phyloP scores from a whole-genome alignment of 306 rosid species.

The Corylus heterophylla region DNA sequence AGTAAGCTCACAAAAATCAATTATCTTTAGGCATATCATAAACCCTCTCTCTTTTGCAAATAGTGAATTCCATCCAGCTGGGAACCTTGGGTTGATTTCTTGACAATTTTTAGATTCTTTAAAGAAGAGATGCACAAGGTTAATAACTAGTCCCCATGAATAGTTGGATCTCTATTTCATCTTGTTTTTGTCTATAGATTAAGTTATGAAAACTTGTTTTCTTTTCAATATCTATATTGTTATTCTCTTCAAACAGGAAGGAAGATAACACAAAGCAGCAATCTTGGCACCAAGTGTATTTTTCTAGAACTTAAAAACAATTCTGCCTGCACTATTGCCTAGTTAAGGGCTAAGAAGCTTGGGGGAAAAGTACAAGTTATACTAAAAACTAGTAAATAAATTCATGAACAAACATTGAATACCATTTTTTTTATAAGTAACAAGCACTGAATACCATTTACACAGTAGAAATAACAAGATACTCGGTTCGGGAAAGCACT shows the following conservation, averaged over 20 bases:
- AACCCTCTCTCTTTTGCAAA: neutral
- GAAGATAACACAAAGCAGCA: neutral
- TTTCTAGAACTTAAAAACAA: neutral
- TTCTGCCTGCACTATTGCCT: neutral
- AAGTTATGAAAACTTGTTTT: neutral
- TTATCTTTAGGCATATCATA: neutral
- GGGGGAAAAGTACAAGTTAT: neutral
- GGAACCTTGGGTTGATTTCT: neutral
- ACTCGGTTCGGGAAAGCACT: neutral
- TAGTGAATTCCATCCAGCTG: neutral
- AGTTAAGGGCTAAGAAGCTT: neutral
- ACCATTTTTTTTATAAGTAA: too few species aligned
- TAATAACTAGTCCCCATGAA: neutral
- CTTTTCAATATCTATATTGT: neutral
- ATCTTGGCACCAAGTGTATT: neutral
- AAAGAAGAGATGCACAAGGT: neutral
- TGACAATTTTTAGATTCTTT: neutral
- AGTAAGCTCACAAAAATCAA: neutral
- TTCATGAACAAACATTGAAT: neutral
- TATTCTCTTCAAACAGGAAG: neutral
- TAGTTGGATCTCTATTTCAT: neutral
- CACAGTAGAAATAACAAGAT: neutral
- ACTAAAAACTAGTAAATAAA: neutral
- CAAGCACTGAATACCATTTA: neutral
- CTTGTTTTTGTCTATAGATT: neutral